Evolutionary conservation across 805 yeast genomes (phyloP), one percentile per base, ranked within the genome.

Genomic region (Metschnikowia hibisci): DNA sequence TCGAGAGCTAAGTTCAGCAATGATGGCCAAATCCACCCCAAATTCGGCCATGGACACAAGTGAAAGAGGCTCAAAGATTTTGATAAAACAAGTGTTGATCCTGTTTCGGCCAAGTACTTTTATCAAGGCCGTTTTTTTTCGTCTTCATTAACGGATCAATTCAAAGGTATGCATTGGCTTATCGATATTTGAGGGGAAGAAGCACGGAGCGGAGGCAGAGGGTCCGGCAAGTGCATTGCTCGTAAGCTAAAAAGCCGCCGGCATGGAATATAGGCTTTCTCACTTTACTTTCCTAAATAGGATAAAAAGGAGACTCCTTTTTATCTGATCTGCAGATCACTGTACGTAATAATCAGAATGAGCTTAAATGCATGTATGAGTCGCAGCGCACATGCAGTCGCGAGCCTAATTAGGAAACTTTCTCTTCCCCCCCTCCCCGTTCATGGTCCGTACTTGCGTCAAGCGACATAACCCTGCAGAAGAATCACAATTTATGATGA

Each of bases 231-330:
- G 16, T 37, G 40, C 40, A 37, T 29, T 16, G 20, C 33, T 18
- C 14, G 23, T n/a, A n/a, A n/a, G 12, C 15, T 10, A 12, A 29
- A 30, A 29, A 14, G n/a, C 28, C 34, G 40, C 42, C 16, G 13
- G 32, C 13, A 13, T n/a, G 23, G 14, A 7, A 33, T 15, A 41
- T 22, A 26, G 14, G 15, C 34, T 9, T 2, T 6, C 20, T 20
- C 26, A 27, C 30, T 32, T 18, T 22, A 11, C 41, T 40, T 47
- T 32, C 46, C 53, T 25, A 28, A 41, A 14, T 29, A 26, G 48
- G 52, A 18, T 42, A 50, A 47, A 45, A 46, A n/a, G 52, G 47
- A 41, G 46, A 23, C 27, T 22, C 16, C 33, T 12, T 23, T 18
- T n/a, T 20, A 26, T 26, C 16, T 27, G 13, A 22, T 18, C 30